Evolutionary conservation across 2,329 filamentous ascomycete genomes (phyloP), one percentile per base, ranked within the genome.

Genomic region (Fusarium algeriense): DNA sequence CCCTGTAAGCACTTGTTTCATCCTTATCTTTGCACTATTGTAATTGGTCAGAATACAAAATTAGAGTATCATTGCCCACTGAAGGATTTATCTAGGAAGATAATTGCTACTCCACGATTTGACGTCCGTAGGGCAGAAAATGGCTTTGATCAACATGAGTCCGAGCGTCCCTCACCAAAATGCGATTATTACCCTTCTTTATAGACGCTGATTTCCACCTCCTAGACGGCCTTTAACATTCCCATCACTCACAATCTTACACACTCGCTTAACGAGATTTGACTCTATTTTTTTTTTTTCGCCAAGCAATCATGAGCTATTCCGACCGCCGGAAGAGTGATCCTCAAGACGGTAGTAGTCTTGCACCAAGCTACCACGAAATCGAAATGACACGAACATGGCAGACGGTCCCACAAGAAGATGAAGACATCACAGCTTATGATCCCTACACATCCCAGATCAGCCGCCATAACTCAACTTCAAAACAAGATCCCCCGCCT

Each of bases 1-100:
- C 53, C 64, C 5, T 67, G 63, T 60, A 41, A 66, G 61, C 63
- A 14, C 38, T 6, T 41, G 64, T 67, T 67, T 66, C 64, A 66
- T 17, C 11, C 6, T 4, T 12, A 17, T 4, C 12, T 14, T 15
- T 2, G 7, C 5, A 1, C 12, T 6, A 2, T 2, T 6, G 0
- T 19, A 1, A 66, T 67, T 66, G 63, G 63, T 3, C 10, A 2
- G 20, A 4, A 1, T 13, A 8, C 14, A n/a, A 3, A 9, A 38
- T 15, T 19, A 45, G 54, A 8, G 62, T 66, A 37, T 19, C 61
- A 66, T 53, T 15, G 20, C 4, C 17, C 14, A 17, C 14, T 14
- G 35, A 52, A 66, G 63, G 63, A 66, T 60, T 48, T 41, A 11
- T 8, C 34, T 23, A 20, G 20, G 12, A n/a, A 23, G 30, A 44